These are phyloP conservation scores for Candida succiphila DNA, from an alignment of 805 yeast species.

Conservation along the genomic window DNA sequence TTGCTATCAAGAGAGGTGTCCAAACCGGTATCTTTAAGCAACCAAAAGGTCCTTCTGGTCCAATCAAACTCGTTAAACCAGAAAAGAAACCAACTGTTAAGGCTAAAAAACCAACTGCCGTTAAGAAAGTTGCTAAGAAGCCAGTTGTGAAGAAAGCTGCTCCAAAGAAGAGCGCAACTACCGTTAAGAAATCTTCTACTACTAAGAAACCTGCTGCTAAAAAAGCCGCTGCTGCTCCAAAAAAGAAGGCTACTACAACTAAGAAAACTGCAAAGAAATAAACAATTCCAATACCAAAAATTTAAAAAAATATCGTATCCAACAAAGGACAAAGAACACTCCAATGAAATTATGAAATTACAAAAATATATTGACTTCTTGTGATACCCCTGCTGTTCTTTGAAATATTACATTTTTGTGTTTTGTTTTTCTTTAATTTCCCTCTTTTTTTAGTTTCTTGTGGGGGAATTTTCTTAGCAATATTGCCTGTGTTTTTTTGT, in stretches of 20 bases:
- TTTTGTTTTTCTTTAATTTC: background rate
- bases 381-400: conserved; percentile 1
- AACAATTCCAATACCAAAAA: too few species aligned
- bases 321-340: conserved; percentile 11
- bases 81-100: conserved; percentile 20
- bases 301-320: too few species aligned
- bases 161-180: conserved; percentile 19
- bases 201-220: conserved; percentile 20
- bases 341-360: conserved; percentile 13
- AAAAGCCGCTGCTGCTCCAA: conserved; percentile 8
- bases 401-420: background rate
- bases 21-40: conserved; percentile 65
- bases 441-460: background rate
- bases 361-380: conserved; percentile 2
- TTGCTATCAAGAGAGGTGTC: conserved; percentile 75
- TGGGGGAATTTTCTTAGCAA: too few species aligned
- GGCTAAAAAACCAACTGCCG: conserved; percentile 20
- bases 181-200: conserved; percentile 9
- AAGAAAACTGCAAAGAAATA: conserved; percentile 7
- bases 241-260: conserved; percentile 13
- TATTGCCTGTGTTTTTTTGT: too few species aligned
- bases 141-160: conserved; percentile 19
- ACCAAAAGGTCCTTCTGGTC: conserved; percentile 88
- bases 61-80: conserved; percentile 56
- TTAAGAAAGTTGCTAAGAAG: conserved; percentile 17